These are phyloP conservation scores for Ophiostoma sp. DNA, from an alignment of 2,329 filamentous ascomycete genomes.

Conservation along the genomic window DNA sequence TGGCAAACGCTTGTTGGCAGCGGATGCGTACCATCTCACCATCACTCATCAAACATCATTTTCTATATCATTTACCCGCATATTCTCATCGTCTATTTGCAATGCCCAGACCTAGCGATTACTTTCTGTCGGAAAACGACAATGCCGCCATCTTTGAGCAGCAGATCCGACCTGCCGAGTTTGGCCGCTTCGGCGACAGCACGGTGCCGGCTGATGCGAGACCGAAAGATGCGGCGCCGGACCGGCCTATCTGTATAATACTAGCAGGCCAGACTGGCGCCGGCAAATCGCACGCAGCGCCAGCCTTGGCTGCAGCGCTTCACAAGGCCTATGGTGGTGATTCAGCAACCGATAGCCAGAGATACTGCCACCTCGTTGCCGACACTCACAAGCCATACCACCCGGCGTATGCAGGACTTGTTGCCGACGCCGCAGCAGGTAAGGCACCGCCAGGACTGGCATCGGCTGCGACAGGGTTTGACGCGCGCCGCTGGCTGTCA, in stretches of 20 bases:
- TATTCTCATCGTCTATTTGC: neutral
- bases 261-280: conserved; percentile 45
- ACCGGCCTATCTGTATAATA: conserved; percentile 38
- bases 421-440: conserved; percentile 26
- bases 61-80: too few relatives aligned
- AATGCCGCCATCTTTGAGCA: conserved; percentile 30
- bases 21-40: neutral
- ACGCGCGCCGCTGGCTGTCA: conserved; percentile 43
- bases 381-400: conserved; percentile 48
- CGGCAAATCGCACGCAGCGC: conserved; percentile 43
- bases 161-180: conserved; percentile 27
- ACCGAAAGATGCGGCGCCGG: neutral
- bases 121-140: conserved; percentile 25
- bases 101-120: conserved; percentile 18
- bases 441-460: conserved; percentile 34
- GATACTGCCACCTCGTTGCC: conserved; percentile 41
- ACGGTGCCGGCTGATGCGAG: neutral
- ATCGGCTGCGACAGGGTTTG: conserved; percentile 37
- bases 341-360: neutral
- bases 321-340: conserved; percentile 5
- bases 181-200: conserved; percentile 17
- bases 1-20: neutral
- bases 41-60: neutral
- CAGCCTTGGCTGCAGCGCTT: conserved; percentile 36
- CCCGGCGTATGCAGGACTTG: conserved; percentile 37